These are phyloP conservation scores for Verticillium tricorpus DNA, from an alignment of 2,329 filamentous ascomycete species.

Conservation along the genomic window DNA sequence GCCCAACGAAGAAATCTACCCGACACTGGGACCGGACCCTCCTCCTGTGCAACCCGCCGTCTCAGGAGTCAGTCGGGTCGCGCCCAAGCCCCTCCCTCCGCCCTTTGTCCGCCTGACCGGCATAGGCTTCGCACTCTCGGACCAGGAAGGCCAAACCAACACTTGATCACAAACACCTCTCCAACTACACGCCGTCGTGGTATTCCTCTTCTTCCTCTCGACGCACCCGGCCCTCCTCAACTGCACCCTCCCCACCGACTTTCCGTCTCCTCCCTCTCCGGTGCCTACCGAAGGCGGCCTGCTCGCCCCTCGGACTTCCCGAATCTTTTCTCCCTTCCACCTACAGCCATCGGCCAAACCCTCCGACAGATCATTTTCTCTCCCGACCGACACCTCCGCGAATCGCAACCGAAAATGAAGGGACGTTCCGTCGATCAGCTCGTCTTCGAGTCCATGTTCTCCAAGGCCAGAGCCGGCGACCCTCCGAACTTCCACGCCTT, in stretches of 20 bases:
- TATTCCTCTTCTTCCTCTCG: not conserved
- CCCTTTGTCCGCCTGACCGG: not conserved
- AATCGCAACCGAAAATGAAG: slow-evolving; percentile 53
- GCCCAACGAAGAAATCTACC: not conserved
- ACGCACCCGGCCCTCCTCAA: not conserved
- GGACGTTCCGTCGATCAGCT: slow-evolving; percentile 65
- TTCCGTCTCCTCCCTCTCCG: not conserved
- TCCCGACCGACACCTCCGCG: not conserved
- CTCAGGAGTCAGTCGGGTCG: slow-evolving; percentile 1
- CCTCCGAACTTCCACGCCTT: slow-evolving; percentile 68
- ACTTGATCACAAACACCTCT: not conserved
- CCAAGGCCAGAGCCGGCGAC: slow-evolving; percentile 61
- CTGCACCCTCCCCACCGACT: not conserved
- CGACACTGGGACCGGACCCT: not conserved
- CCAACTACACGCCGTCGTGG: not conserved
- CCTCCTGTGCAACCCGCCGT: not conserved
- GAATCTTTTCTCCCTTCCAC: not conserved
- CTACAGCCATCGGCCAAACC: not conserved
- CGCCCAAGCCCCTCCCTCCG: not conserved
- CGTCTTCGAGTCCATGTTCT: slow-evolving; percentile 71
- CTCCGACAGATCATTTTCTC: not conserved
- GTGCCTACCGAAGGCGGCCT: not conserved
- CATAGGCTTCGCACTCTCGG: not conserved
- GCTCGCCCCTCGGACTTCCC: not conserved
- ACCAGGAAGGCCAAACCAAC: not conserved